Conservation (phyloP, 495 filamentous ascomycete genomes). For the Cryomyces minteri region DNA sequence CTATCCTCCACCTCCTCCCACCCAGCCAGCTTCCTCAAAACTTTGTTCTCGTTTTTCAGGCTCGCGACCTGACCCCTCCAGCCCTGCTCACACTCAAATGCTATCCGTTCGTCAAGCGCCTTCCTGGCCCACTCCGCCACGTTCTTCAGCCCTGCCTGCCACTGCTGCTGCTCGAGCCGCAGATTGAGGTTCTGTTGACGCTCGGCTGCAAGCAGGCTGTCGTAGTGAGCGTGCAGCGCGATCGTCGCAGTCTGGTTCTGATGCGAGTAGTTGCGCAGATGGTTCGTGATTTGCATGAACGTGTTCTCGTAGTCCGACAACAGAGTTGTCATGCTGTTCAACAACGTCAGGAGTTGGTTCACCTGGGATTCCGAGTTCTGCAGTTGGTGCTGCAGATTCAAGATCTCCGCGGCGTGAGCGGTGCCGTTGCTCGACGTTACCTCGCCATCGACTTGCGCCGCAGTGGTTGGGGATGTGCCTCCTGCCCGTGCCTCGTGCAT, state of each 20-base stretch:
- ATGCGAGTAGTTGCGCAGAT: constrained; percentile 42
- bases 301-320: constrained; percentile 37
- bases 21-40: constrained; percentile 16
- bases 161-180: constrained; percentile 43
- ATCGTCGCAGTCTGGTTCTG: constrained; percentile 40
- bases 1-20: constrained; percentile 11
- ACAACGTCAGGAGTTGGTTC: constrained; percentile 28
- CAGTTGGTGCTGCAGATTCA: constrained; percentile 26
- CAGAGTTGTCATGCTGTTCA: constrained; percentile 31
- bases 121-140: constrained; percentile 11
- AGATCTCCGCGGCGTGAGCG: constrained; percentile 5
- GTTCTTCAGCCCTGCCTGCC: constrained; percentile 30
- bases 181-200: constrained; percentile 36
- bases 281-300: constrained; percentile 37
- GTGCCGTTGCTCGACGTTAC: not conserved
- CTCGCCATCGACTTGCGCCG: constrained; percentile 1
- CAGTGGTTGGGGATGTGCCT: constrained; percentile 5
- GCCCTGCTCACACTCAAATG: constrained; percentile 10
- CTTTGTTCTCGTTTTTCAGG: constrained; percentile 19
- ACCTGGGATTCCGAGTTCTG: constrained; percentile 28
- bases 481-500: constrained; percentile 2
- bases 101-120: constrained; percentile 7
- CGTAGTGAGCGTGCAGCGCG: constrained; percentile 39
- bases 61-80: constrained; percentile 8
- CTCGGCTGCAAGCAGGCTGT: constrained; percentile 36